Evolutionary conservation across 2,329 filamentous ascomycete genomes (phyloP).

Genomic region (Phoma herbarum): DNA sequence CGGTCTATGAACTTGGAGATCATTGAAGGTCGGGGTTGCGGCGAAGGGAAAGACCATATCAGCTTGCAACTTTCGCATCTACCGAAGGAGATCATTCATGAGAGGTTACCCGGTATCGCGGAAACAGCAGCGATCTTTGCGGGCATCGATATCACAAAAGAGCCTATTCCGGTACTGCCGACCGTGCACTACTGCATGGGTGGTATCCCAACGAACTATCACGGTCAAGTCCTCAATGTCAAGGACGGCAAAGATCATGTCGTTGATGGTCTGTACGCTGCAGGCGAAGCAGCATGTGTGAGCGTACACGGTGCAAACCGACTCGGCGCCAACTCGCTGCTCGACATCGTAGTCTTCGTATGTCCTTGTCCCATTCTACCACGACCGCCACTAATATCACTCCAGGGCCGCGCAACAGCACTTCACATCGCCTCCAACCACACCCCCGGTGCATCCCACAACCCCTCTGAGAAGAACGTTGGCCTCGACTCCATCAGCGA

Average conservation of each 20-base stretch:
- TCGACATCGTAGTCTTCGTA: conserved; percentile 61
- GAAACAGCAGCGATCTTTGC: conserved; percentile 61
- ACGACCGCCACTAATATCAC: neutral
- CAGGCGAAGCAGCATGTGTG: conserved; percentile 60
- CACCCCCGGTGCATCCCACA: conserved; percentile 49
- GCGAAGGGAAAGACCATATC: conserved; percentile 58
- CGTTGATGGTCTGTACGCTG: conserved; percentile 59
- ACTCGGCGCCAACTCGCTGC: conserved; percentile 59
- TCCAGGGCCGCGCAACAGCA: conserved; percentile 55
- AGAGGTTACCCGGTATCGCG: conserved; percentile 60
- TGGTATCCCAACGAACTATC: conserved; percentile 60
- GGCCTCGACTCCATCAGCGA: conserved; percentile 48
- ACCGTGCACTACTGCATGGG: conserved; percentile 64
- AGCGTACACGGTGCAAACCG: conserved; percentile 61
- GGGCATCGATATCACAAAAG: conserved; percentile 59
- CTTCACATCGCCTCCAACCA: conserved; percentile 54
- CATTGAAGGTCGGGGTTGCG: conserved; percentile 56
- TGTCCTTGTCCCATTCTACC: conserved; percentile 1
- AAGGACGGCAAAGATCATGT: conserved; percentile 50
- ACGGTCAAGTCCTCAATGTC: conserved; percentile 58
- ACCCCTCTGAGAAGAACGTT: conserved; percentile 46
- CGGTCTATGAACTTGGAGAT: conserved; percentile 62
- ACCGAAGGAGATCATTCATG: conserved; percentile 57
- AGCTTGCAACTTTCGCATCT: conserved; percentile 59
- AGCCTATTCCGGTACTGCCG: conserved; percentile 61